Percentiles rank a stretch among this genome's conserved stretches.
These are phyloP conservation scores for Psidium guajava DNA, from an alignment of 345 rosid genomes.

Conservation along the genomic window DNA sequence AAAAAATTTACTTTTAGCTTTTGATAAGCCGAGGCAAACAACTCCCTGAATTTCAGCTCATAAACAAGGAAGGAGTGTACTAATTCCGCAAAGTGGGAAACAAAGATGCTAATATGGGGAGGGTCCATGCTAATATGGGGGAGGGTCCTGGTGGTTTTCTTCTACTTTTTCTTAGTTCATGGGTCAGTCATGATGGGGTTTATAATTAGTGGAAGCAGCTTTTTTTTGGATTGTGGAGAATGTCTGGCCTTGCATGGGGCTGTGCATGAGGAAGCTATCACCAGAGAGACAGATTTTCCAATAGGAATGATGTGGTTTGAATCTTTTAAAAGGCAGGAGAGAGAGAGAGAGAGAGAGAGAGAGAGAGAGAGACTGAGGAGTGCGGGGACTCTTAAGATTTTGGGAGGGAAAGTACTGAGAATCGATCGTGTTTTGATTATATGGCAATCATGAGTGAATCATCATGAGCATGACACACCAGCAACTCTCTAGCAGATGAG, in stretches of 20 bases:
- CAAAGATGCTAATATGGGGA: not conserved
- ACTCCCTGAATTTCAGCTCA: not conserved
- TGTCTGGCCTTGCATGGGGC: conserved; percentile 24
- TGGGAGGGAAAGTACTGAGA: conserved; percentile 8
- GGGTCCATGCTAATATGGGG: not conserved
- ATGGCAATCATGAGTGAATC: conserved; percentile 32
- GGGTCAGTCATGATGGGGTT: not conserved
- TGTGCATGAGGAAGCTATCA: conserved; percentile 20
- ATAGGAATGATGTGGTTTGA: conserved; percentile 35
- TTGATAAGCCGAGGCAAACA: not conserved
- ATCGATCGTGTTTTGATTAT: conserved; percentile 15
- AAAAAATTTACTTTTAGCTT: not conserved
- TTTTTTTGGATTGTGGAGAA: conserved; percentile 1
- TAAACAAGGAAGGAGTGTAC: not conserved
- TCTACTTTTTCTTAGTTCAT: not conserved
- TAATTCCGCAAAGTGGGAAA: not conserved
- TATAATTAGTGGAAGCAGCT: not conserved
- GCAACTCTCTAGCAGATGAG: not conserved
- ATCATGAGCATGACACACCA: not conserved
- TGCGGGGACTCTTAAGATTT: not conserved
- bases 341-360: no score
- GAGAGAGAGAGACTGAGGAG: not conserved
- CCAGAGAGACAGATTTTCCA: conserved; percentile 43
- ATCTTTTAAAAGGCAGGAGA: not conserved
- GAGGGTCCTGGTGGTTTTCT: not conserved